Evolutionary conservation across 345 rosid genomes (phyloP), one percentile per base, ranked within the genome.

Genomic region (Reutealis trisperma): DNA sequence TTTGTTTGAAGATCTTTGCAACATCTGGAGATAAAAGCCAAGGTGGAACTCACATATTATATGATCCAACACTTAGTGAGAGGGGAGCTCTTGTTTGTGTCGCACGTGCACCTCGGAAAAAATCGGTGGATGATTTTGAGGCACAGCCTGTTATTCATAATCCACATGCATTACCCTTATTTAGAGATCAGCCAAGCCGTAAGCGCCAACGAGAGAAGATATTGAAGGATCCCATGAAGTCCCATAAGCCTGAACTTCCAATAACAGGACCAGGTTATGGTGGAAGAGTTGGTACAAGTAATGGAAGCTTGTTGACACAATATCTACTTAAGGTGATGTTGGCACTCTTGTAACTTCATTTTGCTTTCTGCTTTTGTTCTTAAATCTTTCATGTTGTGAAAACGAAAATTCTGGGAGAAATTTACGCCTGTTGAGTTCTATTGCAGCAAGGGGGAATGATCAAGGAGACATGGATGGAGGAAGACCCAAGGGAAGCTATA

Each of bases 381-480:
- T 16, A 14, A 16, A 21, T 32, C 69, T 32, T 6, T 59, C 44
- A 37, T 44, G 34, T 67, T 62, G 8, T 51, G 47, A 15, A 55
- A 67, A 11, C 60, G 64, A 34, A 65, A 72, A 51, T 7, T 45
- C 22, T 58, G 45, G 64, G 64, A 49, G 45, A 45, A 64, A 70
- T 72, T 80, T 75, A 75, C 34, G 37, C 41, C 4, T 73, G 54
- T 52, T 72, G 62, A 19, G 21, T 76, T 49, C 42, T 9, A 58
- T 88, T 86, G 84, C 93, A 96, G 98, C 97, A 96, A 96, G 98
- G 99, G 59, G 99, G 99, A 74, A 87, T 96, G 99, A 90, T 96
- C 78, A 96, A 96, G 86, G 99, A 93, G 86, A 96, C 98, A 49
- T 96, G 99, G 99, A 96, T 96, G 98, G 98, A 96, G 42, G 98